Percentiles rank a stretch among this genome's conserved stretches.
Conservation (phyloP, 345 rosid species). For the Eucalyptus virginea region DNA sequence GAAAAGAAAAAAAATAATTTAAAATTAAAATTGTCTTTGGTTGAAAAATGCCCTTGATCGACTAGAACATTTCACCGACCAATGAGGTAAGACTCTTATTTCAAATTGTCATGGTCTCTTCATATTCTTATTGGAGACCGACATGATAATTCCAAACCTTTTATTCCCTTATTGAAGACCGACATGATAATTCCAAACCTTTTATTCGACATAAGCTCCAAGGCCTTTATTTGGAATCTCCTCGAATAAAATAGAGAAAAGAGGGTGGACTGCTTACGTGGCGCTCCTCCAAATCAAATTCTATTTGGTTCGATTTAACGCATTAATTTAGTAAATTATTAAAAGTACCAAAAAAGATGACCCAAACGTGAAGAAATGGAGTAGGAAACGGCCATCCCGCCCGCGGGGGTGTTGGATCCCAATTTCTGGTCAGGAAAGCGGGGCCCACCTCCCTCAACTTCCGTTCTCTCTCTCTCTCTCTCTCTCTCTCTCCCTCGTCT, state of each 20-base stretch:
- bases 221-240: background rate
- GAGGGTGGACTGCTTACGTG: background rate
- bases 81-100: too few relatives aligned
- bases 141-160: too few relatives aligned
- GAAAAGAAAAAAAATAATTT: rapidly evolving
- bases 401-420: background rate
- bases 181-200: too few relatives aligned
- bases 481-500: background rate
- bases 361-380: background rate
- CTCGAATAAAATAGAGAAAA: background rate
- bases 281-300: background rate
- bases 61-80: rapidly evolving
- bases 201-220: too few relatives aligned
- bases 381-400: background rate
- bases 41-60: too few relatives aligned
- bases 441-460: background rate
- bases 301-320: background rate
- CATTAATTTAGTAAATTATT: background rate
- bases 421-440: background rate
- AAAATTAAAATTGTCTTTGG: rapidly evolving
- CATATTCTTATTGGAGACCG: rapidly evolving
- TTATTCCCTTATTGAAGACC: too few relatives aligned
- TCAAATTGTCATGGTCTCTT: rapidly evolving
- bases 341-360: background rate
- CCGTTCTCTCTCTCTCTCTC: background rate